phyloP scores from a whole-genome alignment of 805 yeast genomes.

The Ogataea sp. region DNA sequence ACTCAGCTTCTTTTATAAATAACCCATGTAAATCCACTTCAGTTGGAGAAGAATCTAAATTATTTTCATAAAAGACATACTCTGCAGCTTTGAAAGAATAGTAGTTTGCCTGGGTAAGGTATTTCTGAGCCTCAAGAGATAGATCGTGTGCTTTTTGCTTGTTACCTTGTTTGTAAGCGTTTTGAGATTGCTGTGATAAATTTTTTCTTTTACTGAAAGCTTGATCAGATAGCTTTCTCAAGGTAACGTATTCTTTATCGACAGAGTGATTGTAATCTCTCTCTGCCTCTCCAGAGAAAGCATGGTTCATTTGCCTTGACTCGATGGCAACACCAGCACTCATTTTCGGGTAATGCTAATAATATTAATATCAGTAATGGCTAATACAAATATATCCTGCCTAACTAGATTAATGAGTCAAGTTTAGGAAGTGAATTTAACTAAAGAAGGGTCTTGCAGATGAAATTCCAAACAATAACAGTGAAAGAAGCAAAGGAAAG shows the following conservation, averaged over 20 bases:
- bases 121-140: conserved; percentile 60
- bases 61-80: conserved; percentile 81
- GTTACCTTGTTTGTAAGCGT: conserved; percentile 71
- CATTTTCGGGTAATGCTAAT: conserved; percentile 6
- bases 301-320: conserved; percentile 18
- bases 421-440: too few species aligned
- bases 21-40: conserved; percentile 94
- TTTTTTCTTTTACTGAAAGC: conserved; percentile 51
- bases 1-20: conserved; percentile 81
- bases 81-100: conserved; percentile 80
- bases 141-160: conserved; percentile 63
- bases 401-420: too few species aligned
- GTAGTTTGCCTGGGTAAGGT: conserved; percentile 52
- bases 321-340: conserved; percentile 15
- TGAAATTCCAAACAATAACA: too few species aligned
- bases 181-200: conserved; percentile 61
- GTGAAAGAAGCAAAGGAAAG: too few species aligned
- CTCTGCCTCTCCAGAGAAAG: conserved; percentile 15
- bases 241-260: conserved; percentile 53
- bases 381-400: too few species aligned
- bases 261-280: conserved; percentile 67
- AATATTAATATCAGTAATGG: too few species aligned
- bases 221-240: conserved; percentile 60
- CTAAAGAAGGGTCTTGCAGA: too few species aligned
- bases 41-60: conserved; percentile 73